Conservation (phyloP, 129 eudicot genomes). For the Glebionis coronaria region DNA sequence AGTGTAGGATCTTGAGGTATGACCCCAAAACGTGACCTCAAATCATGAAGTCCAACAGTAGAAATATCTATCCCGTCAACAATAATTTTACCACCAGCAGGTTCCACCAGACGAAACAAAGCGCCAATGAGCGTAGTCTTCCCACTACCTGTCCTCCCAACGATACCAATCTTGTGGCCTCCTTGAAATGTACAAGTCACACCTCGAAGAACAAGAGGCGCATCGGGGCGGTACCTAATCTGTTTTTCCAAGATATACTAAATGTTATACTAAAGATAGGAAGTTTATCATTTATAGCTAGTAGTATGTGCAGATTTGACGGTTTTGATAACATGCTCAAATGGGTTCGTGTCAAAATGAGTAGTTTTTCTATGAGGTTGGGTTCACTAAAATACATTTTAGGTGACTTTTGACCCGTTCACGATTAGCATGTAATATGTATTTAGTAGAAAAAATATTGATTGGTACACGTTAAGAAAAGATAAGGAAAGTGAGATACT, state of each 20-base stretch:
- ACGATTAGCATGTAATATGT: too few species aligned
- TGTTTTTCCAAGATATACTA: slow-evolving; percentile 20
- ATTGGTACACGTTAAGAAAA: too few species aligned
- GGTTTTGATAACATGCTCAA: too few species aligned
- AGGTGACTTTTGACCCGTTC: neutral
- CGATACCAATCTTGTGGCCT: slow-evolving; percentile 67
- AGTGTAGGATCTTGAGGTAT: slow-evolving; percentile 78
- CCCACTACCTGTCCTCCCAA: slow-evolving; percentile 77
- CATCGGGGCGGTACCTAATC: slow-evolving; percentile 55
- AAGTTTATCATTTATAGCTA: neutral
- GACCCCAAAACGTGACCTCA: slow-evolving; percentile 60
- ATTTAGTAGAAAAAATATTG: too few species aligned
- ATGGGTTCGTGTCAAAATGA: neutral
- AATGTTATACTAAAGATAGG: slow-evolving; percentile 10
- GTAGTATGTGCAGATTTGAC: too few species aligned
- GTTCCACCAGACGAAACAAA: slow-evolving; percentile 64
- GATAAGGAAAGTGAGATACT: too few species aligned
- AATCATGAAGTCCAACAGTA: slow-evolving; percentile 56
- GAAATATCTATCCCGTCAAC: slow-evolving; percentile 61
- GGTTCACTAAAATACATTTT: neutral
- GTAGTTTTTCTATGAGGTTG: too few species aligned
- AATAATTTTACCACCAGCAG: slow-evolving; percentile 49
- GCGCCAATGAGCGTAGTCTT: slow-evolving; percentile 65
- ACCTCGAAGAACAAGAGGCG: slow-evolving; percentile 65
- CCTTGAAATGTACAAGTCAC: slow-evolving; percentile 53